Evolutionary conservation across 768 basidiomycete species (phyloP), one percentile per base, ranked within the genome.

Genomic region (Ramaria rubella): DNA sequence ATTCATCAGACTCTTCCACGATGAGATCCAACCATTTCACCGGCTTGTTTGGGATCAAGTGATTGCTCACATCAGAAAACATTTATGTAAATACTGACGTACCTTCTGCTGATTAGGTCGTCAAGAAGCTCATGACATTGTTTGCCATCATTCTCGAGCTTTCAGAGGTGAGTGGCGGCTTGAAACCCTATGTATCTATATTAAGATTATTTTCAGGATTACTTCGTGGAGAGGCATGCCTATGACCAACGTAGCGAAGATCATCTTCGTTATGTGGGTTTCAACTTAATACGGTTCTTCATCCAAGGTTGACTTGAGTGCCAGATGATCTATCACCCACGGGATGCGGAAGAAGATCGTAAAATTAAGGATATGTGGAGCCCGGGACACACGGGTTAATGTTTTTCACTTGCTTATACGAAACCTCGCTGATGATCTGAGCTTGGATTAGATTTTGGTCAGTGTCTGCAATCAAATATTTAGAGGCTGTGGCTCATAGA

Each of bases 301-400:
- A 34, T 43, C 8, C 19, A 46, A 24, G 3, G 50, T 19, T 27
- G 15, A 52, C 40, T 17, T 30, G 36, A 43, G 36, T 38, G 11
- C 12, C 49, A 65, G 70, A 71, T 70, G 68, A 65, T 70, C 34
- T 73, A 73, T 58, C 68, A 70, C 40, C 62, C 62, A 26, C 50
- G 62, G 34, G 56, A 60, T 4, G 53, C 60, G 29, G 64, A 65
- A 54, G 64, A 65, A 14, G 62, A 65, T 52, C 58, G 48, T n/a
- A 62, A 63, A 53, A 60, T 61, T 48, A 56, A 62, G 30, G 60
- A 59, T 43, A 52, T 65, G 19, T 65, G 64, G 64, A 58, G 59
- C 21, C 60, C 60, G 60, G 62, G 62, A 3, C 64, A 65, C 43
- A 64, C 64, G 45, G 61, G 51, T 55, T 5, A 24, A 5, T 23